Base-by-base conservation (phyloP, 257 asterid species). In the Capsicum rhomboideum region DNA sequence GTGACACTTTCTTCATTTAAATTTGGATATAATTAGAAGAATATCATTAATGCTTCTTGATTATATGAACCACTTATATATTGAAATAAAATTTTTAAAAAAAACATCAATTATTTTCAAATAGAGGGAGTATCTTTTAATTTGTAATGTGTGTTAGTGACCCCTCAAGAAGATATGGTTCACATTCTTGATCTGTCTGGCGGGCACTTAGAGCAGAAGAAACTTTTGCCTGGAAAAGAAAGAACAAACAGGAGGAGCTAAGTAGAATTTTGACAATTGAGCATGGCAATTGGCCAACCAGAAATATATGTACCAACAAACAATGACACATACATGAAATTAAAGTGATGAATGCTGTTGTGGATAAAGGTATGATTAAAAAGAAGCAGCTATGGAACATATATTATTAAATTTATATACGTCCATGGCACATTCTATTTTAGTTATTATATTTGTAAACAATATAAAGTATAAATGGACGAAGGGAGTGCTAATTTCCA, bases 291-390 rank as follows among this genome's bases (percentile, higher is more conserved):
- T 59, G 67, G 16, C 74, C 75, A 67, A 31, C 49, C 0, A 17
- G 14, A 67, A 67, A 49, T 67, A 67, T 67, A 66, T 66, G 71
- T 31, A 17, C 72, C 75, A 56, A 52, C 56, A 49, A 54, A 52
- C 40, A 80, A 34, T 59, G 59, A 50, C 26, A 56, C 83, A 69
- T 49, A 23, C 5, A 8, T n/a, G 6, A 64, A 40, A 46, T 6
- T 10, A 85, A 56, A 58, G 58, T 59, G 29, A 40, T 31, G 56
- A 37, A 40, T 75, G 46, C 37, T 75, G 29, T 52, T 23, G 66
- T 53, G 83, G 85, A 82, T 82, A 82, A 82, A 72, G 79, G 56
- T n/a, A 71, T 71, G 29, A 71, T 71, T n/a, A 7, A 71, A 69
- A 61, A 29, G 69, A 61, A 74, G 40, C 46, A 29, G 12, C 56